A percentile compares a stretch with the other conserved stretches of the same genome.
Evolutionary conservation across 2,329 filamentous ascomycete genomes (phyloP).

Genomic region (Fusarium sp.): DNA sequence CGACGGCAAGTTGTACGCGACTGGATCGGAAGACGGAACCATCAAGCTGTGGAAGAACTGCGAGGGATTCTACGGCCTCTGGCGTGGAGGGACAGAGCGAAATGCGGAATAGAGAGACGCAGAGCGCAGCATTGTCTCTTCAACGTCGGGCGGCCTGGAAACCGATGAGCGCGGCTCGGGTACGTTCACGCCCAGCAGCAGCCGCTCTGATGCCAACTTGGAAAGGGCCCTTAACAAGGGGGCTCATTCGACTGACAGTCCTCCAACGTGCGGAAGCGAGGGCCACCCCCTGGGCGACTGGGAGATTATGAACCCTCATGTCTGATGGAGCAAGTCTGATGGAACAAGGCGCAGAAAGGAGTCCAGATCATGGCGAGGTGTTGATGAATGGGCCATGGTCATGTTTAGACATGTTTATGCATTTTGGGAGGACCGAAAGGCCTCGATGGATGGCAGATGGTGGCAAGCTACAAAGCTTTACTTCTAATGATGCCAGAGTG

Average conservation of each 20-base stretch:
- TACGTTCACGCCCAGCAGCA: constrained; percentile 19
- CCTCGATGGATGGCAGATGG: constrained; percentile 23
- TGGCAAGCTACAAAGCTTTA: constrained; percentile 17
- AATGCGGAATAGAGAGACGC: constrained; percentile 52
- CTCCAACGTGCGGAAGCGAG: constrained; percentile 7
- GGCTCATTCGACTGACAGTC: constrained; percentile 1
- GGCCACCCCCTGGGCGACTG: not conserved
- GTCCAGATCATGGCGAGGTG: not conserved
- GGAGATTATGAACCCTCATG: not conserved
- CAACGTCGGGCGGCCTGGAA: constrained; percentile 27
- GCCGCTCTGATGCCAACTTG: constrained; percentile 23
- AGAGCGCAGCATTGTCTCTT: constrained; percentile 39
- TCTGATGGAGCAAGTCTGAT: not conserved
- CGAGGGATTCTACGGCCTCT: constrained; percentile 73
- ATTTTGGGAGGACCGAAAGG: constrained; percentile 19
- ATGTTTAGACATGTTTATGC: constrained; percentile 28
- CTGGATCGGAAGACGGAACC: constrained; percentile 95
- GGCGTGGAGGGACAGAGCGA: constrained; percentile 63
- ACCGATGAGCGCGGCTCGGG: constrained; percentile 5
- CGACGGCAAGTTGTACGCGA: constrained; percentile 95
- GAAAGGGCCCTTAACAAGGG: not conserved
- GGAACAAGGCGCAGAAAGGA: not conserved
- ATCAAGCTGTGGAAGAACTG: constrained; percentile 91
- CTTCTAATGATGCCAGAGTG: constrained; percentile 30
- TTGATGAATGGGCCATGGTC: constrained; percentile 2